These are phyloP conservation scores for Parachlorella kessleri DNA, from an alignment of 139 green algal species.

Conservation along the genomic window DNA sequence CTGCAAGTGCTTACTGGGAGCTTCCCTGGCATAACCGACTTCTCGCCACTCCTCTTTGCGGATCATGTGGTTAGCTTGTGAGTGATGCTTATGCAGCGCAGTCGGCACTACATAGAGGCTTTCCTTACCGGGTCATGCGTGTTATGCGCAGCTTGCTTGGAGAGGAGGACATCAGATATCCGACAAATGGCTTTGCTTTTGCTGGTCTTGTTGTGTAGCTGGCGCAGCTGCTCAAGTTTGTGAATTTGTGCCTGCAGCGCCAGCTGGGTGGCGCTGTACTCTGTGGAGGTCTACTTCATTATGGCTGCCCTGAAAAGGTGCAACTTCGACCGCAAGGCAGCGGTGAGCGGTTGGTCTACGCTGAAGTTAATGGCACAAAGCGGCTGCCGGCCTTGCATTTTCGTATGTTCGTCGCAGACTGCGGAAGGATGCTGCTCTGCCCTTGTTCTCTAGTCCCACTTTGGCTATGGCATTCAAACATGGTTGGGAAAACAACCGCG, in stretches of 20 bases:
- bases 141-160: background rate
- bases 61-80: constrained; percentile 69
- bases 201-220: background rate
- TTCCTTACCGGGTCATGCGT: background rate
- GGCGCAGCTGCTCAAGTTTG: background rate
- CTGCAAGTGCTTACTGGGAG: constrained; percentile 13
- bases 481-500: too few species aligned
- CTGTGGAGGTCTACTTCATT: constrained; percentile 64
- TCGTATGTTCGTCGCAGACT: background rate
- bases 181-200: background rate
- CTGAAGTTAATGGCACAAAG: too few species aligned
- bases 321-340: constrained; percentile 5
- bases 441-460: background rate
- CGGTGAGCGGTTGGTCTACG: background rate
- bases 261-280: constrained; percentile 64
- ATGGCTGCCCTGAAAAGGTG: constrained; percentile 53
- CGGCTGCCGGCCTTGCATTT: constrained; percentile 8
- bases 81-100: constrained; percentile 2
- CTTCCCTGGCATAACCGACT: constrained; percentile 8
- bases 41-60: constrained; percentile 12
- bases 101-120: background rate
- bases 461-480: too few species aligned
- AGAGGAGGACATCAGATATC: background rate
- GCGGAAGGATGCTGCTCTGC: background rate
- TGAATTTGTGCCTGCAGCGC: constrained; percentile 34